Evolutionary conservation across 2,329 filamentous ascomycete species (phyloP), one percentile per base, ranked within the genome.

Genomic region (Corniculantispora saksenae): DNA sequence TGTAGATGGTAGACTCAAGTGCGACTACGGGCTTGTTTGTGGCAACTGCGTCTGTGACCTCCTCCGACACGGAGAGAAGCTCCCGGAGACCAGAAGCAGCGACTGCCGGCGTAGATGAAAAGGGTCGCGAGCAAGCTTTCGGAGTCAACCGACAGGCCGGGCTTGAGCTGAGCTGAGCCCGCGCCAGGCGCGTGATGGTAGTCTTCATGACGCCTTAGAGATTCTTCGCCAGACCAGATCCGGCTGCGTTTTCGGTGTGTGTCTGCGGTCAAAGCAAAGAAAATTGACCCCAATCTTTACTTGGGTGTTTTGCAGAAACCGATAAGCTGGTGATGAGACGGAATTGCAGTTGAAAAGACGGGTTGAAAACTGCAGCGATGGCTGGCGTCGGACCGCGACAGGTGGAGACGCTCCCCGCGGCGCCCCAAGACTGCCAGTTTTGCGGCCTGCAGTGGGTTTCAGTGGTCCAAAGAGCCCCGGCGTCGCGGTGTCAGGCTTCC

Each of bases 1-100:
- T 99, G 78, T 99, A 98, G 71, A 99, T 98, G 5, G 95, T 97
- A 2, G 92, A 93, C 78, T 99, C 95, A 5, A 99, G 84, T 19
- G 94, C 95, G 13, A 99, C 94, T 4, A 99, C 89, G 0, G 95
- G 94, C 72, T 88, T 89, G 64, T 89, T 88, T 15, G 87, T 85
- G 50, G 86, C 82, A 56, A 97, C 77, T 47, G 94, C 94, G 74
- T 93, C 88, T 61, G 84, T 82, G 15, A 99, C 90, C 77, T 98
- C 94, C 59, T 94, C 90, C 1, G 92, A 94, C 50, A 97, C 82
- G 61, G 83, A 85, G 64, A 96, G 84, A 66, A 93, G 70, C 48
- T 75, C 70, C 65, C 74, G 74, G 38, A 83, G 70, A 15, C 74
- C 66, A 29, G 70, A 67, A 12, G 67, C 63, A 10, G 65, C 62